Evolutionary conservation across 345 rosid genomes (phyloP), one percentile per base, ranked within the genome.

Genomic region (Microcos paniculata): DNA sequence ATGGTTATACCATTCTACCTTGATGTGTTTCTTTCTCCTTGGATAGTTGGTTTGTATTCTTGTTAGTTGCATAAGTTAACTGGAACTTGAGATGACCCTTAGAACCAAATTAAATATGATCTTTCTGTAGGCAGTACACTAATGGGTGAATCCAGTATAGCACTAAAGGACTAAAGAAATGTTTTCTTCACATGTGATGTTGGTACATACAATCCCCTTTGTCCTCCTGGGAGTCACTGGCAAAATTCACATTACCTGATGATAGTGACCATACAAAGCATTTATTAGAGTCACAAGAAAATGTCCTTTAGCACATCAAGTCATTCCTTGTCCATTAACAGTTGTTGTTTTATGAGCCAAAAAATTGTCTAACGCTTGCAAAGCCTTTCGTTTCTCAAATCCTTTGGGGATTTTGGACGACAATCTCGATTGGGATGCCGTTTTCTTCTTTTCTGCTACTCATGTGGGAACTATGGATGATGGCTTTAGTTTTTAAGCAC

Each of bases 171-270:
- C 56, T 61, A 40, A 55, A 40, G 35, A 46, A 35, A 30, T 49
- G 53, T 76, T 78, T 63, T 74, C 63, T 80, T 79, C 74, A 62
- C 78, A n/a, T 46, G 63, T 62, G 43, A 62, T 73, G 74, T 77
- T 63, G 70, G 70, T 64, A n/a, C 65, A 56, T 51, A 46, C 14
- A 21, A 66, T 77, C 51, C 43, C 43, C 49, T 70, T 9, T 42
- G 26, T 77, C 53, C 42, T 63, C 64, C 58, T 21, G n/a, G 77
- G 42, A 58, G 51, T 62, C 62, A 46, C 59, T 4, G 18, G 51
- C 18, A 63, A 67, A 73, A 75, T 21, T 53, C 68, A 8, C 71
- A 58, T 53, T 72, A 73, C 56, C 59, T 72, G 76, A 42, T 68
- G 77, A 82, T 58, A 77, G 72, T 58, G 62, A 55, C 80, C 42